Evolutionary conservation across 78 protist species (phyloP).

Genomic region (Fonticula alba): DNA sequence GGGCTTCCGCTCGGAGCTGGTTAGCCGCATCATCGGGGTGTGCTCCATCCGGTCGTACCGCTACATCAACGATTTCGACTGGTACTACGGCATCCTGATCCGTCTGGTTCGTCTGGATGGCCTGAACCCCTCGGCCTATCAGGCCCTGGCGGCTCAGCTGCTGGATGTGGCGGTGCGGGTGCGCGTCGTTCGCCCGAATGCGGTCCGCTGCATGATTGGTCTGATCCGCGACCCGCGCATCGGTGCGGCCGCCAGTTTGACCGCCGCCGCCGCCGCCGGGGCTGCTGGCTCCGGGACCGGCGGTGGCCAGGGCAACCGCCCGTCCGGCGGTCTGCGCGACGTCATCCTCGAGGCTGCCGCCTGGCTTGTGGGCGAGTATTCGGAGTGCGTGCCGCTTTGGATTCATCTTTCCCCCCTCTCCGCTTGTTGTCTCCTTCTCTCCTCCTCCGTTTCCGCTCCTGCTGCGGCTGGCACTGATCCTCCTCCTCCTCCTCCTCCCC

Average conservation of each 20-base stretch:
- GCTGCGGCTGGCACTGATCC: too few relatives aligned
- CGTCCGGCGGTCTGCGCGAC: too few relatives aligned
- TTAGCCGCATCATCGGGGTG: slow-evolving; percentile 28
- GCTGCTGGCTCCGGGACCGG: too few relatives aligned
- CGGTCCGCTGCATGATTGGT: neutral
- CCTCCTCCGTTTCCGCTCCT: too few relatives aligned
- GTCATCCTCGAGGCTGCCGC: slow-evolving; percentile 72
- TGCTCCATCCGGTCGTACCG: slow-evolving; percentile 46
- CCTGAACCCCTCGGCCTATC: too few relatives aligned
- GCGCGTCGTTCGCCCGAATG: slow-evolving; percentile 21
- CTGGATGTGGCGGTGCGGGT: slow-evolving; percentile 35
- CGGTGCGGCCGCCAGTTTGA: too few relatives aligned
- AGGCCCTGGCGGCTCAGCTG: slow-evolving; percentile 40
- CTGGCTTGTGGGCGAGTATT: slow-evolving; percentile 67
- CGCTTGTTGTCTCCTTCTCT: too few relatives aligned
- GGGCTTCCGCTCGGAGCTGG: too few relatives aligned
- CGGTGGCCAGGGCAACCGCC: too few relatives aligned
- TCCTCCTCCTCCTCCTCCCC: too few relatives aligned
- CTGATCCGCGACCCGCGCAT: slow-evolving; percentile 4
- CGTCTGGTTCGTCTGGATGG: slow-evolving; percentile 30
- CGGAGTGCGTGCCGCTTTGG: slow-evolving; percentile 10
- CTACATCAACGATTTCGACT: slow-evolving; percentile 66
- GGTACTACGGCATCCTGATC: slow-evolving; percentile 61
- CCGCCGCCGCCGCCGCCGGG: too few relatives aligned
- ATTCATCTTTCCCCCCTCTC: too few relatives aligned